Base-by-base conservation (phyloP, 352 stramenopile genomes). In the Phytophthora cryptogea region DNA sequence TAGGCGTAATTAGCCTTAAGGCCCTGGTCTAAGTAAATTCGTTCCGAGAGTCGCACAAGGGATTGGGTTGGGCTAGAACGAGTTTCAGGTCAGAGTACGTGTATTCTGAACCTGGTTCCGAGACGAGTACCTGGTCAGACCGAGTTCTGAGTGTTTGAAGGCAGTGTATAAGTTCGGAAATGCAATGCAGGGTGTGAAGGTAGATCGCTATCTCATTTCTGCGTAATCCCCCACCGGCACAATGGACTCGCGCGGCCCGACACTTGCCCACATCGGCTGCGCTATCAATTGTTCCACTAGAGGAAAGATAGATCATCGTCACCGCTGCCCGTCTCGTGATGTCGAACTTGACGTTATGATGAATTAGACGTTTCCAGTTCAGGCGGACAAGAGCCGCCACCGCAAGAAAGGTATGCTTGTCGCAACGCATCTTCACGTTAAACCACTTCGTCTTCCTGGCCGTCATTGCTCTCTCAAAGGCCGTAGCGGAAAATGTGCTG, bases 371-470 rank as follows among this genome's bases (percentile, higher is more conserved):
- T 51, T 48, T 48, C 23, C 23, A 48, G 16, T 48, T 26, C 16
- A 32, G 42, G 5, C 11, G 42, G 27, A 48, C 42, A 48, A 26
- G 42, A 14, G 42, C 23, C 33, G n/a, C 48, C 20, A 55, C 48
- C 16, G 23, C 48, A 20, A 45, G 48, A 44, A 55, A 55, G 5
- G 48, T 55, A 37, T n/a, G 33, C 48, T 45, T 45, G 26, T 44
- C 47, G 23, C 47, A 56, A 23, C 49, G 49, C 26, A 56, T 56
- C 14, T 56, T 56, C 9, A 36, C 20, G 17, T 47, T n/a, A 27
- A 57, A 48, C 49, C 49, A 57, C 49, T 57, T 47, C 5, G 37
- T 57, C 37, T 57, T 48, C 45, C 48, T 57, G 26, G 8, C 28
- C 14, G 16, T 37, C 49, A 57, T 57, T 14, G 47, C 32, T 20